These are phyloP conservation scores for Strigomonas culicis DNA, from an alignment of 208 protist genomes.

Conservation along the genomic window DNA sequence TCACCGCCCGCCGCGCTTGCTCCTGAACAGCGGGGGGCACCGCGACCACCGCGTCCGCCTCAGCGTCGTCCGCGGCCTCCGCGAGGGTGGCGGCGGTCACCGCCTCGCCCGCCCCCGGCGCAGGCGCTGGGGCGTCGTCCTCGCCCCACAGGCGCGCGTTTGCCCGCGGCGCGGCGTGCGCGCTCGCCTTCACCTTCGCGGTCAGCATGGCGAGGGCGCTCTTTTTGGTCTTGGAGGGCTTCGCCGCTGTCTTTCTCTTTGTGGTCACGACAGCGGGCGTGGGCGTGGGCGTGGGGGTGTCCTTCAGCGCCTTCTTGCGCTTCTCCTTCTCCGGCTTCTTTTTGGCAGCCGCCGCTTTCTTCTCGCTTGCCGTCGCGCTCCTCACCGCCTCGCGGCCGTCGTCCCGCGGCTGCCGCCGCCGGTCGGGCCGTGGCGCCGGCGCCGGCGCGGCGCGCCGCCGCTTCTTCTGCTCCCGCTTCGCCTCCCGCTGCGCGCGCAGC, in stretches of 20 bases:
- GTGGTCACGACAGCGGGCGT: no score
- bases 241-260: neutral
- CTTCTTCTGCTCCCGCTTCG: neutral
- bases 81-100: neutral
- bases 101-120: neutral
- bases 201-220: neutral
- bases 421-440: no score
- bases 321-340: neutral
- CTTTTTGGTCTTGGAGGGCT: neutral
- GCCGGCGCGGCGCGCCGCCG: no score
- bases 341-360: no score
- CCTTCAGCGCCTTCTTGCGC: no score
- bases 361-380: no score
- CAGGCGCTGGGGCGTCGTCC: neutral
- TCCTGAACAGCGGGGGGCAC: neutral
- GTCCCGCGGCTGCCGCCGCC: no score
- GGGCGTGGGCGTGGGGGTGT: no score
- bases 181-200: neutral
- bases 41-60: no score
- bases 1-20: neutral
- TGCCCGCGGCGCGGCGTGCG: neutral
- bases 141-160: neutral
- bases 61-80: neutral
- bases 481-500: no score
- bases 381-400: no score